A percentile compares a stretch with the other conserved stretches of the same genome.
phyloP scores from a whole-genome alignment of 768 basidiomycete genomes.

The Hypholoma fasciculare region DNA sequence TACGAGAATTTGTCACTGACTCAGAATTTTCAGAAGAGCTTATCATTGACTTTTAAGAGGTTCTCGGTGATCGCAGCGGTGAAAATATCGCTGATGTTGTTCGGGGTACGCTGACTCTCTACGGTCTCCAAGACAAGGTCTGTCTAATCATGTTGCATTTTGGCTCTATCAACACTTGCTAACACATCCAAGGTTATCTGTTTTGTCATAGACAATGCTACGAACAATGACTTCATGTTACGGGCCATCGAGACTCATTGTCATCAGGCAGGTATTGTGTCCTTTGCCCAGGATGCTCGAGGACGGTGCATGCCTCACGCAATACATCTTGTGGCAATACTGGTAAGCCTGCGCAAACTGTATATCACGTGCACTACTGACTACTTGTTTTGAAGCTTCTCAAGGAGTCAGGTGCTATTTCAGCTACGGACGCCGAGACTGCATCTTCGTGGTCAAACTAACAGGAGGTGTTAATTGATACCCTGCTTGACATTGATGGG shows the following conservation, averaged over 20 bases:
- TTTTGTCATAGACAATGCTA: conserved; percentile 35
- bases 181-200: conserved; percentile 23
- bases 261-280: conserved; percentile 16
- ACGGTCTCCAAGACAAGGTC: conserved; percentile 18
- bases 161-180: too few species aligned
- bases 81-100: conserved; percentile 35
- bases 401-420: neutral
- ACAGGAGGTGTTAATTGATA: neutral
- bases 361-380: neutral
- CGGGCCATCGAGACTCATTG: conserved; percentile 17
- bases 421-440: neutral
- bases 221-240: conserved; percentile 35
- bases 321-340: conserved; percentile 33
- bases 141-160: neutral
- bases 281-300: conserved; percentile 22
- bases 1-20: neutral
- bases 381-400: neutral
- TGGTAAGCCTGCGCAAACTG: conserved; percentile 16
- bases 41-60: conserved; percentile 35
- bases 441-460: neutral
- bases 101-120: conserved; percentile 26
- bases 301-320: conserved; percentile 39
- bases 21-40: conserved; percentile 28
- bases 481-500: neutral
- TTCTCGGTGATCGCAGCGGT: conserved; percentile 32